A percentile compares a stretch with the other conserved stretches of the same genome.
These are phyloP conservation scores for Psophocarpus tetragonolobus DNA, from an alignment of 306 rosid genomes.

Conservation along the genomic window DNA sequence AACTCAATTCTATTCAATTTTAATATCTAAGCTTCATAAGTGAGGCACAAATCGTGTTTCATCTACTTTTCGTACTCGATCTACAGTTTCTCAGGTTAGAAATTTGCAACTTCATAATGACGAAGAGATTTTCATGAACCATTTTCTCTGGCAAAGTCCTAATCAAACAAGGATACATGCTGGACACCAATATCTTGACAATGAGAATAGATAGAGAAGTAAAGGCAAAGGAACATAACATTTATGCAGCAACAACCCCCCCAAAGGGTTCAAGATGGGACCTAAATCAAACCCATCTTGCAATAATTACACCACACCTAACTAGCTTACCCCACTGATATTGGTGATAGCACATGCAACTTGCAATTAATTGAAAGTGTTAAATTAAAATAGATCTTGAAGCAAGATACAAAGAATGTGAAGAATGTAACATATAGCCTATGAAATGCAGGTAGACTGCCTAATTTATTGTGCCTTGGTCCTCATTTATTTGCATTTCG, in stretches of 20 bases:
- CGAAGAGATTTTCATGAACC: neutral
- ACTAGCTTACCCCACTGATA: conserved; percentile 18
- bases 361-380: neutral
- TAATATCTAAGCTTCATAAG: neutral
- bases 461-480: neutral
- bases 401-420: neutral
- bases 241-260: conserved; percentile 27
- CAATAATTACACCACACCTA: conserved; percentile 40
- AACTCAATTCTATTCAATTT: neutral
- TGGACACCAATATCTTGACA: neutral
- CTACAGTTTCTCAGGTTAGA: neutral
- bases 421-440: conserved; percentile 23
- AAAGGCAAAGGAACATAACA: conserved; percentile 32
- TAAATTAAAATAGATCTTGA: neutral
- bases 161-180: conserved; percentile 1
- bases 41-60: neutral
- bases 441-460: neutral
- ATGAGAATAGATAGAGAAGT: conserved; percentile 23
- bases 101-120: neutral
- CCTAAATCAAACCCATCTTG: conserved; percentile 32
- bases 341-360: conserved; percentile 11
- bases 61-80: neutral
- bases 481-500: neutral
- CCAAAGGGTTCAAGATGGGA: conserved; percentile 27
- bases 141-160: neutral